Conservation (phyloP, 2,329 filamentous ascomycete genomes). For the Alternaria gansuensis region DNA sequence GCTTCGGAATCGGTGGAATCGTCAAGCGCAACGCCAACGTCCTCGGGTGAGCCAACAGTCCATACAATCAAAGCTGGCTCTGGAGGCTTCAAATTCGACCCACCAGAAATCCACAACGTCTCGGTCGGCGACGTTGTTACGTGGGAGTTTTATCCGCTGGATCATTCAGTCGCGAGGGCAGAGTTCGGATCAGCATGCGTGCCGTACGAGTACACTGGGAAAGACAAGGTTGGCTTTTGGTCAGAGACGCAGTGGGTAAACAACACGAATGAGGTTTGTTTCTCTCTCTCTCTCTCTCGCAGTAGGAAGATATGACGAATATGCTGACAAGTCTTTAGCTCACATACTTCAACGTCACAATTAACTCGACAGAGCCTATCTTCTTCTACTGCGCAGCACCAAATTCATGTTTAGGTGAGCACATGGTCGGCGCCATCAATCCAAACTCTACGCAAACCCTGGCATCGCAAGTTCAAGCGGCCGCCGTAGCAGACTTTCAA, state of each 20-base stretch:
- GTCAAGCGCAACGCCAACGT: constrained; percentile 22
- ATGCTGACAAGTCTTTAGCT: constrained; percentile 29
- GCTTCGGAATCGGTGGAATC: constrained; percentile 13
- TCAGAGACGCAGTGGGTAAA: constrained; percentile 40
- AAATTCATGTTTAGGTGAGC: constrained; percentile 68
- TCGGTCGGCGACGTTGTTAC: constrained; percentile 52
- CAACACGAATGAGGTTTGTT: constrained; percentile 39
- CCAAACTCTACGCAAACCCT: constrained; percentile 55
- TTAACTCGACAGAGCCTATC: constrained; percentile 50
- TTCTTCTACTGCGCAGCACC: constrained; percentile 63
- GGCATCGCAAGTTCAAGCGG: constrained; percentile 36
- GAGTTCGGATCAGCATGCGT: constrained; percentile 54
- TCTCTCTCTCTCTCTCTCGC: neutral
- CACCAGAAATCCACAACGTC: constrained; percentile 49
- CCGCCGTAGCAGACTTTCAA: constrained; percentile 36
- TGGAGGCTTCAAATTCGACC: constrained; percentile 48
- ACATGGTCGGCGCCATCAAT: constrained; percentile 82
- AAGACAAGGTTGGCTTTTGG: constrained; percentile 45
- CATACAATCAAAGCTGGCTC: constrained; percentile 53
- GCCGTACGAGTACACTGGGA: constrained; percentile 49
- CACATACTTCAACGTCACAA: constrained; percentile 45
- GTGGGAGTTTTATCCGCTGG: constrained; percentile 53
- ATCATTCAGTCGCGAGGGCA: constrained; percentile 56
- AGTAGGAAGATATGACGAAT: neutral
- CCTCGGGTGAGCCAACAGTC: constrained; percentile 32